phyloP scores from a whole-genome alignment of 1,284 basidiomycete species.

The Violaceomyces palustris region DNA sequence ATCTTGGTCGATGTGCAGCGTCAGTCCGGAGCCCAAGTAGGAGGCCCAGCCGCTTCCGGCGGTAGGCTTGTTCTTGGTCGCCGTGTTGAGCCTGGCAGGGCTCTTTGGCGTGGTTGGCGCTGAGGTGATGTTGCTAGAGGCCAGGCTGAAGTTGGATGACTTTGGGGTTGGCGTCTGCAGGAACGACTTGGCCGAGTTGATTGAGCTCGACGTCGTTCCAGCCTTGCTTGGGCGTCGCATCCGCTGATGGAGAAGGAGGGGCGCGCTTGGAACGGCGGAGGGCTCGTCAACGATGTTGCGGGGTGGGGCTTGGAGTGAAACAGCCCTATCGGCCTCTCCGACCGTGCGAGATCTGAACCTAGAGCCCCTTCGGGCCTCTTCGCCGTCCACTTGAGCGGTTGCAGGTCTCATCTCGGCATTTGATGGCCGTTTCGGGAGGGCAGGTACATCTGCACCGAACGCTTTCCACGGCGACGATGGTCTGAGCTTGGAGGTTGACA shows the following conservation, averaged over 20 bases:
- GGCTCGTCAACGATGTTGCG: too few relatives aligned
- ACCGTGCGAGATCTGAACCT: slow-evolving; percentile 31
- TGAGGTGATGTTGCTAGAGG: slow-evolving; percentile 16
- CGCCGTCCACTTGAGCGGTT: slow-evolving; percentile 18
- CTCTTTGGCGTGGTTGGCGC: slow-evolving; percentile 21
- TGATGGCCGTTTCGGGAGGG: slow-evolving; percentile 1
- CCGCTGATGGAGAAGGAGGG: too few relatives aligned
- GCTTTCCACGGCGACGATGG: slow-evolving; percentile 2
- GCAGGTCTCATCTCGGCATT: slow-evolving; percentile 11
- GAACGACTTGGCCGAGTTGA: slow-evolving; percentile 11
- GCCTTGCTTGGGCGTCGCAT: slow-evolving; percentile 1
- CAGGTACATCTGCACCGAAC: slow-evolving; percentile 4
- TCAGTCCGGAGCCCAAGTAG: slow-evolving; percentile 33
- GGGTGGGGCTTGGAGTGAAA: background rate
- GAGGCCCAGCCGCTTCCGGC: slow-evolving; percentile 35
- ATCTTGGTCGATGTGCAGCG: slow-evolving; percentile 37
- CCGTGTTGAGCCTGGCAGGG: slow-evolving; percentile 7
- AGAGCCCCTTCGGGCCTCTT: slow-evolving; percentile 7
- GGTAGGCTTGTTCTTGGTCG: slow-evolving; percentile 2
- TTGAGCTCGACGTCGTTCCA: slow-evolving; percentile 5
- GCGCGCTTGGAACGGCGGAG: too few relatives aligned
- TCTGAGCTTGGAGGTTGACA: slow-evolving; percentile 28
- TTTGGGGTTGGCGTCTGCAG: slow-evolving; percentile 7
- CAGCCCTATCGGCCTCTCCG: slow-evolving; percentile 20
- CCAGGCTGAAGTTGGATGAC: too few relatives aligned